Evolutionary conservation across 1,284 basidiomycete genomes (phyloP).

Genomic region (Schizophyllum commune): DNA sequence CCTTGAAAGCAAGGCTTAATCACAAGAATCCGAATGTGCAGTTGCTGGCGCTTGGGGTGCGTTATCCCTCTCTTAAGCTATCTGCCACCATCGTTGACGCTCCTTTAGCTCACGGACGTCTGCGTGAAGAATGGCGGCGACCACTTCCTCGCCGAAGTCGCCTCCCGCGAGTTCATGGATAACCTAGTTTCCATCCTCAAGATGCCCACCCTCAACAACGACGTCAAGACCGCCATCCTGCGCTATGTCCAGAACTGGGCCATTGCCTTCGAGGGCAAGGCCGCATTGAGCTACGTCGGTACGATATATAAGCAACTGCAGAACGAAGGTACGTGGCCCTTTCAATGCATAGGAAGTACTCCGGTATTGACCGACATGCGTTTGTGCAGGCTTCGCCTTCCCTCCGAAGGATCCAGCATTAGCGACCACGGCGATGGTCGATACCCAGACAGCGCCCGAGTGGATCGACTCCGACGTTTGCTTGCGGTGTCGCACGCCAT

Average conservation of each 20-base stretch:
- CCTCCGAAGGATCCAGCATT: slow-evolving; percentile 70
- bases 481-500: slow-evolving; percentile 85
- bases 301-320: slow-evolving; percentile 77
- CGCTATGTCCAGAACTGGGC: slow-evolving; percentile 90
- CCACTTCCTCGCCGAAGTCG: slow-evolving; percentile 78
- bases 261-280: slow-evolving; percentile 79
- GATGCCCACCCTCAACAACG: slow-evolving; percentile 64
- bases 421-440: slow-evolving; percentile 75
- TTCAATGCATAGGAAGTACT: background rate
- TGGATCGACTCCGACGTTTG: slow-evolving; percentile 97
- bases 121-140: slow-evolving; percentile 99
- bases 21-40: slow-evolving; percentile 98
- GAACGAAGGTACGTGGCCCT: slow-evolving; percentile 50
- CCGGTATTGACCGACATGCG: slow-evolving; percentile 3
- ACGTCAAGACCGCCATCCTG: slow-evolving; percentile 81
- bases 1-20: slow-evolving; percentile 80
- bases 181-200: slow-evolving; percentile 81
- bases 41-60: slow-evolving; percentile 76
- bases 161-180: slow-evolving; percentile 90
- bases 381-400: slow-evolving; percentile 63
- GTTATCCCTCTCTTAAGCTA: slow-evolving; percentile 21
- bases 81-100: slow-evolving; percentile 1
- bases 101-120: slow-evolving; percentile 72
- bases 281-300: slow-evolving; percentile 65
- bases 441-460: slow-evolving; percentile 84